These are phyloP conservation scores for Davidsoniella neocaledoniae DNA, from an alignment of 2,329 filamentous ascomycete species.

Conservation along the genomic window DNA sequence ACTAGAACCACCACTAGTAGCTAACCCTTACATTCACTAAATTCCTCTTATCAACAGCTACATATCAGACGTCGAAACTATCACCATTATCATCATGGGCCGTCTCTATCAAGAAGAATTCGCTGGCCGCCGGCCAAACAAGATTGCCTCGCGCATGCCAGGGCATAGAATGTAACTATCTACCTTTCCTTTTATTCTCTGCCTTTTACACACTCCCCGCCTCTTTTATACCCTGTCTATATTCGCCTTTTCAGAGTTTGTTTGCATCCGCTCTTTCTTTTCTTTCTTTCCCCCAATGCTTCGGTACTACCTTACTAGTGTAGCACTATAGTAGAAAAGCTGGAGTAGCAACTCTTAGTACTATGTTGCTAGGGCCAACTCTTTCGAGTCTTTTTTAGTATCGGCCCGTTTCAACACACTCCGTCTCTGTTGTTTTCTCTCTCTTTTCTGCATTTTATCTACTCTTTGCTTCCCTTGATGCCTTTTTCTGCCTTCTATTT, in stretches of 20 bases:
- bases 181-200: conserved; percentile 1
- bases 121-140: not conserved
- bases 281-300: no score
- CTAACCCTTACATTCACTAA: no score
- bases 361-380: no score
- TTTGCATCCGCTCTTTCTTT: no score
- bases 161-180: conserved; percentile 8
- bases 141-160: conserved; percentile 2
- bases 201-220: not conserved
- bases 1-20: no score
- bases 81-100: not conserved
- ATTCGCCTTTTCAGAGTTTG: not conserved
- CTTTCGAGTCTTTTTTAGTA: not conserved
- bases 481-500: not conserved
- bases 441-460: not conserved
- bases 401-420: conserved; percentile 2
- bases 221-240: not conserved
- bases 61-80: not conserved
- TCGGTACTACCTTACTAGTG: no score
- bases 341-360: no score
- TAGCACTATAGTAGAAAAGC: no score
- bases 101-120: not conserved
- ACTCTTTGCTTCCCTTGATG: no score
- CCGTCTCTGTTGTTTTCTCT: not conserved
- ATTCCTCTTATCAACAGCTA: not conserved